phyloP scores from a whole-genome alignment of 177 flowering plant species.

The Tripterygium wilfordii region DNA sequence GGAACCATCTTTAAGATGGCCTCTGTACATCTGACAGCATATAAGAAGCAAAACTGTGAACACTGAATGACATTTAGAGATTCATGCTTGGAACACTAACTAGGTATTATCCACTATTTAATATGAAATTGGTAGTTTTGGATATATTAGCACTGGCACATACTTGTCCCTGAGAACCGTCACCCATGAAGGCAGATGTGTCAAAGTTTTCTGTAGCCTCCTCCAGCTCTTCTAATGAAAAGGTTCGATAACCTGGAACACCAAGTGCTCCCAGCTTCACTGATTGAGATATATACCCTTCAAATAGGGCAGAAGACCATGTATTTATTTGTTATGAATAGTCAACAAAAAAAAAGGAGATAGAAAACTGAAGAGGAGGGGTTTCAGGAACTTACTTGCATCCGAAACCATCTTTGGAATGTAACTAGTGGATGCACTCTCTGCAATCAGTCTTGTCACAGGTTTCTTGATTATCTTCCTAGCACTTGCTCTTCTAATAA shows the following conservation, averaged over 20 bases:
- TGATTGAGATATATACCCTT: conserved; percentile 84
- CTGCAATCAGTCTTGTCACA: conserved; percentile 39
- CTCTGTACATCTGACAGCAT: conserved; percentile 75
- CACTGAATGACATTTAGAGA: no score
- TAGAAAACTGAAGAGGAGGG: no score
- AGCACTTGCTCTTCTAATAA: conserved; percentile 28
- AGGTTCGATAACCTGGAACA: conserved; percentile 76
- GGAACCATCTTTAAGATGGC: conserved; percentile 69
- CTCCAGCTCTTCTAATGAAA: conserved; percentile 85
- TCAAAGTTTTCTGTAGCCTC: conserved; percentile 79
- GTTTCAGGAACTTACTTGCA: conserved; percentile 98
- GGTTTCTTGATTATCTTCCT: conserved; percentile 24
- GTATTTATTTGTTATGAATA: not conserved
- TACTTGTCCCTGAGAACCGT: conserved; percentile 89
- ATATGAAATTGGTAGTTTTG: no score
- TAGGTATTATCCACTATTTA: no score
- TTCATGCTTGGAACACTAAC: no score
- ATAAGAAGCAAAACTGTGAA: conserved; percentile 3
- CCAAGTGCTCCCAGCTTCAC: conserved; percentile 77
- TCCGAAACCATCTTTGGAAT: conserved; percentile 75
- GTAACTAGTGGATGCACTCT: conserved; percentile 56
- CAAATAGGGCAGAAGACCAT: not conserved
- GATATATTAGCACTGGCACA: no score
- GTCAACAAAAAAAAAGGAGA: conserved; percentile 2
- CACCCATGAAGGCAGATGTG: conserved; percentile 72